Evolutionary conservation across 768 basidiomycete genomes (phyloP).

Genomic region (Hemileccinum rubropunctum): DNA sequence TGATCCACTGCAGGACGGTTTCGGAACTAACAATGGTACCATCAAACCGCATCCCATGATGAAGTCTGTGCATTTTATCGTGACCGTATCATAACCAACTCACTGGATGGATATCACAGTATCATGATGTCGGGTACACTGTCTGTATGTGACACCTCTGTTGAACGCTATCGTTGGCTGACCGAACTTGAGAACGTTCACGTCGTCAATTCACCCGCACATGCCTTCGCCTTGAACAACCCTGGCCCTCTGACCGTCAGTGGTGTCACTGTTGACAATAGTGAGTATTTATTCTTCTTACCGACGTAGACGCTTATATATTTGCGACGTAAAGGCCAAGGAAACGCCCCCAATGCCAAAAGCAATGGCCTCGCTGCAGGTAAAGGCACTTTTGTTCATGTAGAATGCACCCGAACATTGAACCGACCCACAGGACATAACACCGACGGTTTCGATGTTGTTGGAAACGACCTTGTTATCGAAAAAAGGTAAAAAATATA

Average conservation of each 20-base stretch:
- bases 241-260: slow-evolving; percentile 39
- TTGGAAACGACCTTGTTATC: slow-evolving; percentile 37
- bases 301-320: background rate
- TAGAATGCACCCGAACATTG: background rate
- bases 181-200: slow-evolving; percentile 28
- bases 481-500: slow-evolving; percentile 13
- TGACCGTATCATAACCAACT: background rate
- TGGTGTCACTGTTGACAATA: slow-evolving; percentile 51
- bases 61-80: slow-evolving; percentile 22
- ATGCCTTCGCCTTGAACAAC: slow-evolving; percentile 32
- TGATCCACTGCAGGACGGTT: slow-evolving; percentile 23
- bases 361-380: slow-evolving; percentile 52
- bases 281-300: slow-evolving; percentile 31
- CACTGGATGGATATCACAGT: slow-evolving; percentile 17
- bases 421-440: slow-evolving; percentile 36
- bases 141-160: slow-evolving; percentile 24
- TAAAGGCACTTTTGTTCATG: background rate
- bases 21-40: slow-evolving; percentile 11
- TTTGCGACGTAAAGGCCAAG: slow-evolving; percentile 41
- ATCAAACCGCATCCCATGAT: slow-evolving; percentile 40
- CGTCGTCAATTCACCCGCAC: slow-evolving; percentile 40
- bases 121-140: slow-evolving; percentile 41
- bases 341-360: slow-evolving; percentile 48
- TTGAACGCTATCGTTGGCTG: background rate
- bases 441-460: slow-evolving; percentile 50